Evolutionary conservation across 176 grass and related monocot species (phyloP), one percentile per base, ranked within the genome.

Genomic region (Oryza glumipatula): DNA sequence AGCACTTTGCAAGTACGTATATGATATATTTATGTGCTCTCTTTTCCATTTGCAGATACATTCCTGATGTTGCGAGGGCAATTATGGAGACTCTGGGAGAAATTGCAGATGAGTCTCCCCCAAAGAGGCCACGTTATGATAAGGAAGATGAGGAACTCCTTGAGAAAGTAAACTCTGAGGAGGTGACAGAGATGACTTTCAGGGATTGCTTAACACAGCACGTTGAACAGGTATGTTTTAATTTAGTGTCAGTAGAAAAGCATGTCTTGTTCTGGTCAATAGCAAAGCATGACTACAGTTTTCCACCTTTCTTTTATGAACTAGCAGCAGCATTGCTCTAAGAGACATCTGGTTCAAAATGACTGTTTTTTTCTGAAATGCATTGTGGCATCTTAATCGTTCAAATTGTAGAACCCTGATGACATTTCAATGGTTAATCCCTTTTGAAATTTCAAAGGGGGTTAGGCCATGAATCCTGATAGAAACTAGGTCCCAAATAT

Each of bases 61-160:
- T 98, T 88, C 96, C 96, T 84, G 96, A 94, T 87, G 96, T 94
- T 77, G 94, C 93, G 35, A 91, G 93, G 72, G 94, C 96, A n/a
- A 73, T 98, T 30, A 94, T 98, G 96, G 96, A 95, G 45, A 92
- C 92, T 6, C 88, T 98, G 3, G 93, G 90, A 74, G 86, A 95
- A 74, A 90, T 98, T 80, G 91, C 91, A 89, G 88, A 90, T 43
- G 71, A 86, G 38, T 85, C 83, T 86, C 81, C 84, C 65, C 49
- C 81, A 5, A 95, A 95, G 73, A 87, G 89, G 70, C 89, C 43
- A 1, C 73, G 86, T 4, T 94, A 85, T 73, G 93, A 90, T 41
- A 90, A 90, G 72, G 96, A 95, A 83, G 96, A 98, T 19, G 91
- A 90, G 47, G 93, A 98, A 69, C 89, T 98, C 33, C 80, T 98